A percentile compares a stretch with the other conserved stretches of the same genome.
Conservation (phyloP, 2,329 filamentous ascomycete genomes). For the Penicillium concentricum region DNA sequence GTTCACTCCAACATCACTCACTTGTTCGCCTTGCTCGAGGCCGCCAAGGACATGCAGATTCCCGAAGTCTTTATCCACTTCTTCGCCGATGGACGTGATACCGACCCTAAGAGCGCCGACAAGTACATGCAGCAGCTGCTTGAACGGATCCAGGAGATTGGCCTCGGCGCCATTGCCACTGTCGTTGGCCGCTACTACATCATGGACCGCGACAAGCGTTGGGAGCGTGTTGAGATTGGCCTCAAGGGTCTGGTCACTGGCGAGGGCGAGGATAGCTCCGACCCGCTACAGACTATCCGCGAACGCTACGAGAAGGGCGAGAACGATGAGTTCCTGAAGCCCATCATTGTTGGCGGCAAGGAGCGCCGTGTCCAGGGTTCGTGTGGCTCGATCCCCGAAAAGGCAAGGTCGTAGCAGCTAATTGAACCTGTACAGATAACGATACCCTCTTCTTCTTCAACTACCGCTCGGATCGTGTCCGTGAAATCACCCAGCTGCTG, state of each 20-base stretch:
- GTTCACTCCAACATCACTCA: constrained; percentile 97
- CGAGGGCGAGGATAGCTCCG: constrained; percentile 80
- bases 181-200: constrained; percentile 95
- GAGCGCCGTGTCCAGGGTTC: constrained; percentile 80
- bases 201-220: constrained; percentile 99
- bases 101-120: constrained; percentile 89
- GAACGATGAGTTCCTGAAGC: constrained; percentile 97
- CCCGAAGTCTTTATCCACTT: constrained; percentile 98
- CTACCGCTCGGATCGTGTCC: constrained; percentile 96
- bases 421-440: constrained; percentile 58
- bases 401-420: constrained; percentile 9
- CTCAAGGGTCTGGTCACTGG: constrained; percentile 82
- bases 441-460: constrained; percentile 99
- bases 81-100: constrained; percentile 97
- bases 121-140: constrained; percentile 86
- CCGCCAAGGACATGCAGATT: constrained; percentile 83
- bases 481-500: constrained; percentile 92
- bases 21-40: constrained; percentile 79
- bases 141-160: constrained; percentile 77
- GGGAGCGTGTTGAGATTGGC: constrained; percentile 89
- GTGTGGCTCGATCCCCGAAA: constrained; percentile 17
- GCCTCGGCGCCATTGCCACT: constrained; percentile 82
- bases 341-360: constrained; percentile 88
- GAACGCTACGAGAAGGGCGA: constrained; percentile 83
- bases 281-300: constrained; percentile 83